Evolutionary conservation across 768 basidiomycete genomes (phyloP), one percentile per base, ranked within the genome.

Genomic region (Lentinus brumalis): DNA sequence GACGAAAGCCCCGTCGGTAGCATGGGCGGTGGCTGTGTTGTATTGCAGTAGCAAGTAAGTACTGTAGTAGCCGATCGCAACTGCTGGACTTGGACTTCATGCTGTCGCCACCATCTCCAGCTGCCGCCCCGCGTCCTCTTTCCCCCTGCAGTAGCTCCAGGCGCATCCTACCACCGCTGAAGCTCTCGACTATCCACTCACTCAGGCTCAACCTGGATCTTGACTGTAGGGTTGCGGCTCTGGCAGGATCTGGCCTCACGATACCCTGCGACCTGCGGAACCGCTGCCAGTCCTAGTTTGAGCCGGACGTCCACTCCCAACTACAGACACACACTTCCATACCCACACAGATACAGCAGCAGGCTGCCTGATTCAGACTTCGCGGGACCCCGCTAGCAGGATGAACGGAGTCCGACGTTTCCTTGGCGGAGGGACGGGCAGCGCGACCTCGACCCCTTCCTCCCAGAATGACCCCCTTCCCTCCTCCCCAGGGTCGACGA

Each of bases 341-440:
- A 35, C 35, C 35, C 35, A 12, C 32, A 26, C 26, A 53, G 49
- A 53, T 52, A 56, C 51, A 57, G 57, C 62, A 63, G 62, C 62
- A 59, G 62, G 62, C 62, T 63, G 62, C 57, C 32, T 45, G n/a
- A 41, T 41, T 41, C 11, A 29, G 26, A 29, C 15, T 45, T 26
- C 42, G 44, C 30, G 56, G 42, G 38, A 21, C 51, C 51, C 35
- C 42, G 35, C 30, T 53, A 46, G 61, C 39, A 53, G 55, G 21
- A 89, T 89, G 88, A 87, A 89, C 81, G 86, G 86, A 68, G 86
- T 89, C 63, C 87, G 86, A 67, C 82, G 85, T 75, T 79, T 89
- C 66, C 80, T 88, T 57, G 76, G 75, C 60, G 80, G 79, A 57
- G 77, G 76, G 74, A 54, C 67, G 68, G 60, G 62, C 64, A 70